Conservation (phyloP, 2,329 filamentous ascomycete genomes). For the Fusarium chuoi region DNA sequence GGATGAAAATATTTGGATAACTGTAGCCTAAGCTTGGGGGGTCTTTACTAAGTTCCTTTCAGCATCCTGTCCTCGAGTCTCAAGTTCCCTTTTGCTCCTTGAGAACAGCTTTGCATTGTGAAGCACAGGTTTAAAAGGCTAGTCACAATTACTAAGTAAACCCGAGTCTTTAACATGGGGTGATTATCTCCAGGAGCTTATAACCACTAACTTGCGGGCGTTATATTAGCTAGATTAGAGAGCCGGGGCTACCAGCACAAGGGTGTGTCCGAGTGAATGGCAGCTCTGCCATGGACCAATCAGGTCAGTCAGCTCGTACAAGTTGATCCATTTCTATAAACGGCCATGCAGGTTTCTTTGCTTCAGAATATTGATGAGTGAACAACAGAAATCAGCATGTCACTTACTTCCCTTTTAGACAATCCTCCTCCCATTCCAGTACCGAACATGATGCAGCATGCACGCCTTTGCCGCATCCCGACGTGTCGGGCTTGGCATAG, state of each 20-base stretch:
- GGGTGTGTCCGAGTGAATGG: not conserved
- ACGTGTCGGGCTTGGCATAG: not conserved
- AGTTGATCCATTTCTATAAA: not conserved
- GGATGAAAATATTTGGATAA: not conserved
- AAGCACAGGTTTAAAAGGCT: conserved; percentile 7
- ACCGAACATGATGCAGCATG: not conserved
- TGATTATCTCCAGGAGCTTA: not conserved
- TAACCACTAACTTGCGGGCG: not conserved
- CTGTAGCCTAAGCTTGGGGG: not conserved
- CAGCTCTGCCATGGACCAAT: not conserved
- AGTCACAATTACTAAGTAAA: not conserved
- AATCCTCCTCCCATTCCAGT: not conserved
- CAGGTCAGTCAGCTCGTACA: not conserved
- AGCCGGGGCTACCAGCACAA: not conserved
- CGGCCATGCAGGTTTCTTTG: not conserved
- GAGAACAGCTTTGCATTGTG: not conserved
- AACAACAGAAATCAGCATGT: not conserved
- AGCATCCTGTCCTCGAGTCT: not conserved
- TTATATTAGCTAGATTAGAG: not conserved
- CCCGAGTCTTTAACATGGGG: not conserved
- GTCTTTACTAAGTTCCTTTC: not conserved
- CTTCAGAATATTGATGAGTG: not conserved
- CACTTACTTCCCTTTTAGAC: not conserved
- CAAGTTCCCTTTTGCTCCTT: not conserved
- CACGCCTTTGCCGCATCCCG: conserved; percentile 2